Base-by-base conservation (phyloP, 164 flowering plant species). In the Tinospora cordifolia region DNA sequence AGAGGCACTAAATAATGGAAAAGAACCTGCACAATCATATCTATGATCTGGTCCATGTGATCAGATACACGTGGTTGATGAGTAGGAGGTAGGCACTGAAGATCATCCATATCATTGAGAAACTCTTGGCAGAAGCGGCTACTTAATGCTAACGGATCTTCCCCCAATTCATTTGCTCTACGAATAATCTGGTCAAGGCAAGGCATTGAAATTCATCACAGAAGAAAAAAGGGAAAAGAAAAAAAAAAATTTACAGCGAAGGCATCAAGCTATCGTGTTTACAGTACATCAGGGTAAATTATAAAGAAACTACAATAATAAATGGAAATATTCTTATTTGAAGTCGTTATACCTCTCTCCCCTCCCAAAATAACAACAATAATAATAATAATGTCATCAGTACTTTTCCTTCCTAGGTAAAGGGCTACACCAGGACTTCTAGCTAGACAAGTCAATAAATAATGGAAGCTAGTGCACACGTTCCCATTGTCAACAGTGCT, bases 21-120 rank as follows among this genome's bases (percentile, higher is more conserved):
- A 11, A 72, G 62, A 38, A 90, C 97, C 99, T 90, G 81, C 19
- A 68, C 30, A 76, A 94, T 92, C 96, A 94, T 84, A 68, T 79
- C 86, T 63, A 41, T 87, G 39, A 94, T 94, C 75, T 92, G 83
- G 21, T 83, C 86, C 82, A 94, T 85, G 81, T 92, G 93, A 34
- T 81, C 84, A 77, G 98, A 84, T 62, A 94, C 98, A 63, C 89
- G 85, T 15, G 99, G 99, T 80, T 89, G 83, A 62, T 84, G 80
- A 7, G 90, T 86, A 17, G 99, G 97, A 49, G 41, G 77, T 57
- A 85, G 87, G 84, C 97, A 92, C 82, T 87, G 89, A 70, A 94
- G 88, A 85, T 83, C 86, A 76, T 39, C 80, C 99, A 94, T 86
- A 76, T 94, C 98, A 39, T 62, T 49, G 34, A 83, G 84, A 80